phyloP scores from a whole-genome alignment of 305 asterid genomes.

The Nicotiana rustica region DNA sequence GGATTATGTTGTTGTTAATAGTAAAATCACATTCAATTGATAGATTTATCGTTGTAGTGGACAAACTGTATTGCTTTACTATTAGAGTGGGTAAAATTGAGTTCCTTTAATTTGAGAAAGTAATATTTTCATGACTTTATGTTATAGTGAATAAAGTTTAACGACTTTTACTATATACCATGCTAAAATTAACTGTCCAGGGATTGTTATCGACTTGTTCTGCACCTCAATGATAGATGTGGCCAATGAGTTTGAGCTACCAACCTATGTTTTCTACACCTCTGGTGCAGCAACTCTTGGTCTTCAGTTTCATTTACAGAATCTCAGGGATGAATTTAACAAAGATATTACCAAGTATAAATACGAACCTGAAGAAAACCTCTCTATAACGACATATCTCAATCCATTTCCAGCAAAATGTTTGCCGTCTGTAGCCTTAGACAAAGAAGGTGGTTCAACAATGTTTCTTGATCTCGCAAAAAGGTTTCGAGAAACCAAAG shows the following conservation, averaged over 20 bases:
- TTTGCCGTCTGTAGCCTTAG: conserved; percentile 10
- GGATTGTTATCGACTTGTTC: conserved; percentile 39
- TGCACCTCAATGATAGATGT: conserved; percentile 41
- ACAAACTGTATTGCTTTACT: neutral
- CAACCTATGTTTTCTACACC: conserved; percentile 36
- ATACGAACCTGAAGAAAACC: neutral
- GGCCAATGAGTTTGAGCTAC: conserved; percentile 39
- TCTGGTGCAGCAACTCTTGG: conserved; percentile 42
- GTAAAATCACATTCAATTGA: neutral
- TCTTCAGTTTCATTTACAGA: conserved; percentile 27
- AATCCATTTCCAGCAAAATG: conserved; percentile 30
- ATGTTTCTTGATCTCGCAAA: neutral
- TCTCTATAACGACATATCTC: conserved; percentile 17
- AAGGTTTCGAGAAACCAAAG: conserved; percentile 37
- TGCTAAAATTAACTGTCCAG: neutral
- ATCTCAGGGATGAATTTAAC: conserved; percentile 20
- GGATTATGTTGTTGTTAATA: no score
- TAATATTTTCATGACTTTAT: neutral
- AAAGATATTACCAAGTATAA: conserved; percentile 19
- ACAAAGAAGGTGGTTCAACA: neutral
- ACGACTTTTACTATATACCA: neutral
- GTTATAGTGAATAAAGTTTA: neutral
- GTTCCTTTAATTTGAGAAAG: neutral
- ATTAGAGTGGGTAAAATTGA: neutral
- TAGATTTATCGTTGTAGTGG: neutral